Percentiles rank a stretch among this genome's conserved stretches.
These are phyloP conservation scores for Suhomyces emberorum DNA, from an alignment of 805 yeast species.

Conservation along the genomic window DNA sequence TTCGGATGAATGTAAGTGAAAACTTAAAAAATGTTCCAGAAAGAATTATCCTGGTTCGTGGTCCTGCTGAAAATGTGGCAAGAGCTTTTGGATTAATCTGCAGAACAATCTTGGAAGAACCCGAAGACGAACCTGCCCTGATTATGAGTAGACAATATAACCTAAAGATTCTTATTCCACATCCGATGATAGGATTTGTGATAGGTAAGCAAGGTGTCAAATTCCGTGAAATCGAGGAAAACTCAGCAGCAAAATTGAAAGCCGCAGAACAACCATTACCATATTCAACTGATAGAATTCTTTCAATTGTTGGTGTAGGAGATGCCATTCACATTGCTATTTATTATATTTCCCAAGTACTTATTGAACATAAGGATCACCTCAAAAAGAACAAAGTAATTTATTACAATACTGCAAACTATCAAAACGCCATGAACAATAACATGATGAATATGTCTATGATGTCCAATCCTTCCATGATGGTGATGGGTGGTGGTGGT, in stretches of 20 bases:
- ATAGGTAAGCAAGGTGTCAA: slow-evolving; percentile 75
- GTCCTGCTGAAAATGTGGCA: slow-evolving; percentile 74
- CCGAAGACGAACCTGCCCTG: slow-evolving; percentile 59
- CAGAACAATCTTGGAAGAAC: slow-evolving; percentile 63
- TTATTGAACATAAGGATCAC: slow-evolving; percentile 54
- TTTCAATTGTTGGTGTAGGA: slow-evolving; percentile 72
- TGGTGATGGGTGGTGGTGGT: slow-evolving; percentile 15
- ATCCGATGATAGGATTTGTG: slow-evolving; percentile 73
- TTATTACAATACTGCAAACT: slow-evolving; percentile 57
- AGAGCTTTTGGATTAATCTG: slow-evolving; percentile 75
- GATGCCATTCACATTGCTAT: slow-evolving; percentile 85
- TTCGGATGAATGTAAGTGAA: slow-evolving; percentile 69
- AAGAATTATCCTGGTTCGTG: slow-evolving; percentile 69
- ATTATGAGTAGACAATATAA: slow-evolving; percentile 52
- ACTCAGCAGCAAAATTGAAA: slow-evolving; percentile 70
- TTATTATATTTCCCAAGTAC: slow-evolving; percentile 67
- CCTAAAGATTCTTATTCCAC: slow-evolving; percentile 67
- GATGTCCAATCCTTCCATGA: slow-evolving; percentile 22
- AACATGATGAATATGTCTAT: slow-evolving; percentile 19
- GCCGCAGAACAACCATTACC: slow-evolving; percentile 75
- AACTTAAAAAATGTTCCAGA: slow-evolving; percentile 70
- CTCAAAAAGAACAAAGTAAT: slow-evolving; percentile 52
- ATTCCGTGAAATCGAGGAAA: slow-evolving; percentile 77
- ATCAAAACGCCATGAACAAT: slow-evolving; percentile 13
- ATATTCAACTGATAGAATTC: slow-evolving; percentile 70